Conservation (phyloP, 192 early-diverging fungal genomes). For the Geosiphon pyriformis region DNA sequence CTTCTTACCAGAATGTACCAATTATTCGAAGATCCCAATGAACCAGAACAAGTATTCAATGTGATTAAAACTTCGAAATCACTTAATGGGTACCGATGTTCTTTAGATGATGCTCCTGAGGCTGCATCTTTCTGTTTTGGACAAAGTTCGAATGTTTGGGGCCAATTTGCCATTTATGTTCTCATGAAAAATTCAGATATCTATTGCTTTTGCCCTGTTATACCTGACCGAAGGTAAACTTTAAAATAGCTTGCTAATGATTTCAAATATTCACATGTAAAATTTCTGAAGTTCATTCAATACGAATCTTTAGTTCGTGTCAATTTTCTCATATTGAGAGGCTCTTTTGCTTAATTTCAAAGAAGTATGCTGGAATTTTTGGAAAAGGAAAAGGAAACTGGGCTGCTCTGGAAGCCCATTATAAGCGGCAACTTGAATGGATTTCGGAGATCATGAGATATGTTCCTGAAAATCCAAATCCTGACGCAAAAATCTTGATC, state of each 20-base stretch:
- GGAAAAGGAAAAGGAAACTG: not conserved
- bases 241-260: not conserved
- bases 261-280: too few species aligned
- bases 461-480: constrained; percentile 22
- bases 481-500: constrained; percentile 19
- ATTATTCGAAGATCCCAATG: constrained; percentile 50
- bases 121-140: constrained; percentile 47
- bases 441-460: constrained; percentile 37
- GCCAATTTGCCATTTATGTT: constrained; percentile 63
- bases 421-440: constrained; percentile 40
- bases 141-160: constrained; percentile 53
- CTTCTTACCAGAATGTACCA: constrained; percentile 61
- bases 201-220: constrained; percentile 70
- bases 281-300: not conserved
- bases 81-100: constrained; percentile 36
- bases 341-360: not conserved
- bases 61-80: constrained; percentile 30
- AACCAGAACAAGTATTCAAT: constrained; percentile 64
- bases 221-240: constrained; percentile 60
- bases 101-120: constrained; percentile 17
- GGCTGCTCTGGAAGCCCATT: constrained; percentile 22
- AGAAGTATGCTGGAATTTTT: constrained; percentile 14
- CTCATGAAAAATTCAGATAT: constrained; percentile 65
- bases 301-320: not conserved
- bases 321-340: constrained; percentile 1